Evolutionary conservation across 306 rosid genomes (phyloP).

Genomic region (Acacia acuminata): DNA sequence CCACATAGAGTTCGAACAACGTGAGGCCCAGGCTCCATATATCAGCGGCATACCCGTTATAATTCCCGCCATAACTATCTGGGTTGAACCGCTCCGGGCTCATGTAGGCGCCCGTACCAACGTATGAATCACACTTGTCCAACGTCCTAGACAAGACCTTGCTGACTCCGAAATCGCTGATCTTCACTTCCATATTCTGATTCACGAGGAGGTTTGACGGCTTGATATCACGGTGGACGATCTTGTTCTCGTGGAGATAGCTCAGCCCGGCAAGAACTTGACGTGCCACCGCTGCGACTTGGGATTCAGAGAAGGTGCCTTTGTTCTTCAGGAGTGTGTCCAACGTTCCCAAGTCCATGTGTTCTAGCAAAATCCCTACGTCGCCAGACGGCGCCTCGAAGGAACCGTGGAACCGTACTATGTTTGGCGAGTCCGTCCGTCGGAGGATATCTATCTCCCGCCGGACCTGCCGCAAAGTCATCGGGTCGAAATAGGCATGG

Average conservation of each 20-base stretch:
- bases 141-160: slow-evolving; percentile 66
- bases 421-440: slow-evolving; percentile 67
- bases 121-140: slow-evolving; percentile 78
- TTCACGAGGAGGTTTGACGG: slow-evolving; percentile 75
- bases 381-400: slow-evolving; percentile 84
- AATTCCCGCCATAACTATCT: slow-evolving; percentile 68
- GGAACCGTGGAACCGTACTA: slow-evolving; percentile 52
- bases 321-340: slow-evolving; percentile 43
- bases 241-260: slow-evolving; percentile 70
- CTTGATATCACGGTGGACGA: slow-evolving; percentile 81
- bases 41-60: slow-evolving; percentile 77
- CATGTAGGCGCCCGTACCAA: slow-evolving; percentile 95
- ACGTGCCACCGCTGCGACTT: slow-evolving; percentile 54
- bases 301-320: slow-evolving; percentile 57
- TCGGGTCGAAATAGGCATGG: slow-evolving; percentile 50
- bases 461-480: slow-evolving; percentile 56
- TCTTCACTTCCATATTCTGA: slow-evolving; percentile 58
- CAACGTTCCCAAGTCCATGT: slow-evolving; percentile 66
- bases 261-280: slow-evolving; percentile 67
- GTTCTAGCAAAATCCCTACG: slow-evolving; percentile 70
- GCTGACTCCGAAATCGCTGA: slow-evolving; percentile 85
- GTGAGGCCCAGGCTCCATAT: slow-evolving; percentile 91
- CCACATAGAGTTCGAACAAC: slow-evolving; percentile 81
- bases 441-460: slow-evolving; percentile 77
- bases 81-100: slow-evolving; percentile 95